These are phyloP conservation scores for Bocquillonia castaneifolia DNA, from an alignment of 441 rosid species.

Conservation along the genomic window DNA sequence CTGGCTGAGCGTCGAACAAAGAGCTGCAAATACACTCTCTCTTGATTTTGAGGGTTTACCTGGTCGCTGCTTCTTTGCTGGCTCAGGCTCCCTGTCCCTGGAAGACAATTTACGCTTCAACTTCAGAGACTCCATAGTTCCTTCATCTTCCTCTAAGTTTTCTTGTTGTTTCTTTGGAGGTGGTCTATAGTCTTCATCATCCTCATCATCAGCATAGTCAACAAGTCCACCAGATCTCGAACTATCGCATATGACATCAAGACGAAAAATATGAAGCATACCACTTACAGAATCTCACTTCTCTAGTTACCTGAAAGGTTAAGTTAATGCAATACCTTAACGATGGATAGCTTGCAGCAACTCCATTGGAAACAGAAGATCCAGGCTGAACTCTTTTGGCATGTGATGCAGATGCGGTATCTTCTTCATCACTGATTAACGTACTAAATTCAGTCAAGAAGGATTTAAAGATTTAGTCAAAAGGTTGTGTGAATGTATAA, in stretches of 20 bases:
- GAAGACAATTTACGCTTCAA: slow-evolving; percentile 65
- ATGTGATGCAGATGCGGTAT: slow-evolving; percentile 74
- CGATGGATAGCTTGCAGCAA: slow-evolving; percentile 46
- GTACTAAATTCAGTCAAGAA: slow-evolving; percentile 24
- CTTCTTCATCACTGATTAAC: slow-evolving; percentile 86
- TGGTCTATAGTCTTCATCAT: slow-evolving; percentile 84
- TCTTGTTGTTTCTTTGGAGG: slow-evolving; percentile 74
- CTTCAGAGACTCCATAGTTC: slow-evolving; percentile 51
- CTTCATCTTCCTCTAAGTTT: slow-evolving; percentile 67
- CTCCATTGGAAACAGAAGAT: slow-evolving; percentile 70
- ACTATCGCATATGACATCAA: slow-evolving; percentile 34
- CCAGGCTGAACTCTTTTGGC: slow-evolving; percentile 47
- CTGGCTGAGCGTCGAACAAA: slow-evolving; percentile 84
- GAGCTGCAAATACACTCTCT: slow-evolving; percentile 68
- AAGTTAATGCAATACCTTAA: slow-evolving; percentile 44
- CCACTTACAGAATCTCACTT: background rate
- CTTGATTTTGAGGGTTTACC: slow-evolving; percentile 56
- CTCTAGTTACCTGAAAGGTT: background rate
- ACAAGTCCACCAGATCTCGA: slow-evolving; percentile 81
- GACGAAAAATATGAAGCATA: slow-evolving; percentile 11
- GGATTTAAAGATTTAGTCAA: slow-evolving; percentile 7
- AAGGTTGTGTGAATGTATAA: slow-evolving; percentile 13
- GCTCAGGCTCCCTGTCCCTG: slow-evolving; percentile 62
- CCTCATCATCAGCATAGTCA: slow-evolving; percentile 95
- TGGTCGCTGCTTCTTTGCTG: slow-evolving; percentile 58